Percentiles rank a stretch among this genome's conserved stretches.
Evolutionary conservation across 768 basidiomycete genomes (phyloP).

Genomic region (Termitomyces sp.): DNA sequence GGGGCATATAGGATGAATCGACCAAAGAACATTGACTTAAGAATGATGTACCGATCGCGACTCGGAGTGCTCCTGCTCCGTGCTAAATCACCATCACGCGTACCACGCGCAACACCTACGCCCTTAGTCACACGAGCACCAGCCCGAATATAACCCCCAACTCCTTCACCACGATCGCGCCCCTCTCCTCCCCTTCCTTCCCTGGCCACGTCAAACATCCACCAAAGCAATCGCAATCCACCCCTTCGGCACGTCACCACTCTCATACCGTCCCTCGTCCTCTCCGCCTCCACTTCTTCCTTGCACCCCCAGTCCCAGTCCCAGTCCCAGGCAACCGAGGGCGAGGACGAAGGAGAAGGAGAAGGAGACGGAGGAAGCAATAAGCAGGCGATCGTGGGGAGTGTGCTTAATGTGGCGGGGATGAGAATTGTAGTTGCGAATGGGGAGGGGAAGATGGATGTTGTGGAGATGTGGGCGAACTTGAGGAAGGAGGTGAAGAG

Average conservation of each 20-base stretch:
- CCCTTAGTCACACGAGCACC: background rate
- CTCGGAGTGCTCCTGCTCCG: too few relatives aligned
- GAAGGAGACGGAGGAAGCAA: constrained; percentile 45
- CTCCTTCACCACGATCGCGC: background rate
- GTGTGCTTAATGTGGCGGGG: constrained; percentile 53
- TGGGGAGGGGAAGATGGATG: constrained; percentile 7
- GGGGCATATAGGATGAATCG: too few relatives aligned
- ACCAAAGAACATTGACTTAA: too few relatives aligned
- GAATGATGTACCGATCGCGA: too few relatives aligned
- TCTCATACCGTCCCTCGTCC: background rate
- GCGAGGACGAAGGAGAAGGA: too few relatives aligned
- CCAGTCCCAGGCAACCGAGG: background rate
- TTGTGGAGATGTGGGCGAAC: constrained; percentile 48
- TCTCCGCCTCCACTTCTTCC: background rate
- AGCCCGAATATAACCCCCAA: background rate
- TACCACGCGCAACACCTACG: background rate
- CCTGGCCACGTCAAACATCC: background rate
- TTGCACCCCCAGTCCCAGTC: background rate
- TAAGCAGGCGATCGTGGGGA: constrained; percentile 52
- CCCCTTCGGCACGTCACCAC: constrained; percentile 5
- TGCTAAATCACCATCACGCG: too few relatives aligned
- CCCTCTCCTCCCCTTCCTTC: background rate
- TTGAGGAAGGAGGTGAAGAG: constrained; percentile 35
- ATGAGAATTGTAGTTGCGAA: constrained; percentile 51
- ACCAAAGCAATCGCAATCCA: background rate